Conservation (phyloP, 148 eudicot genomes). For the Cornus controversa region DNA sequence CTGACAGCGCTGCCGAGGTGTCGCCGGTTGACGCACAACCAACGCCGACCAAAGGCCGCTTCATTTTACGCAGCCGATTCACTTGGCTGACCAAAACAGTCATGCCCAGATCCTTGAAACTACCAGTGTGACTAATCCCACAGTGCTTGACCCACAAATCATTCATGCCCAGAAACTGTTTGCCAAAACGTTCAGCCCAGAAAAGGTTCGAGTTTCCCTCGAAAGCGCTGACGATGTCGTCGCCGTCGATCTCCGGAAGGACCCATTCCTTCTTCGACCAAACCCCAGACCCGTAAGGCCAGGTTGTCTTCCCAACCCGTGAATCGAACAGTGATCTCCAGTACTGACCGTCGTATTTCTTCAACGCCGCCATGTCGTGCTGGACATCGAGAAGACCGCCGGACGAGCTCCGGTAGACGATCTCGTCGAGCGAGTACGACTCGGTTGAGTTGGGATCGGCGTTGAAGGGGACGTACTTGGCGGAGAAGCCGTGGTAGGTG, state of each 20-base stretch:
- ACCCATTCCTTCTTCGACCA: conserved; percentile 95
- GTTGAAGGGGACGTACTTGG: conserved; percentile 75
- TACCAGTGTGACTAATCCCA: conserved; percentile 89
- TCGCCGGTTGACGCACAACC: conserved; percentile 93
- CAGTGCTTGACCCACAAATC: conserved; percentile 97
- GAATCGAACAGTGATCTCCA: conserved; percentile 78
- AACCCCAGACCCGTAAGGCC: conserved; percentile 93
- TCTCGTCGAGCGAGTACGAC: conserved; percentile 91
- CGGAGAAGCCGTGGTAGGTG: conserved; percentile 49
- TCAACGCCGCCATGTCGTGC: conserved; percentile 70
- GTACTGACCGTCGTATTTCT: conserved; percentile 58
- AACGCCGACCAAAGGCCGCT: conserved; percentile 75
- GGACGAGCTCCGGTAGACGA: conserved; percentile 76
- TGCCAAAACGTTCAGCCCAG: conserved; percentile 90
- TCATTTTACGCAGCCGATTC: conserved; percentile 74
- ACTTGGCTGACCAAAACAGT: conserved; percentile 91
- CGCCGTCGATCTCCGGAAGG: conserved; percentile 62
- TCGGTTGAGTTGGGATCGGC: conserved; percentile 47
- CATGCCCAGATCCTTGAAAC: conserved; percentile 90
- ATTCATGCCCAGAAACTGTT: conserved; percentile 74
- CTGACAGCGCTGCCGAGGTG: conserved; percentile 83
- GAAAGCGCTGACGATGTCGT: conserved; percentile 69
- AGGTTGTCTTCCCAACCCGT: conserved; percentile 70
- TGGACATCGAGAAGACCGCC: conserved; percentile 83
- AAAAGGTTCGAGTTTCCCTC: conserved; percentile 84